phyloP scores from a whole-genome alignment of 768 basidiomycete species.

The Tricholoma furcatifolium region DNA sequence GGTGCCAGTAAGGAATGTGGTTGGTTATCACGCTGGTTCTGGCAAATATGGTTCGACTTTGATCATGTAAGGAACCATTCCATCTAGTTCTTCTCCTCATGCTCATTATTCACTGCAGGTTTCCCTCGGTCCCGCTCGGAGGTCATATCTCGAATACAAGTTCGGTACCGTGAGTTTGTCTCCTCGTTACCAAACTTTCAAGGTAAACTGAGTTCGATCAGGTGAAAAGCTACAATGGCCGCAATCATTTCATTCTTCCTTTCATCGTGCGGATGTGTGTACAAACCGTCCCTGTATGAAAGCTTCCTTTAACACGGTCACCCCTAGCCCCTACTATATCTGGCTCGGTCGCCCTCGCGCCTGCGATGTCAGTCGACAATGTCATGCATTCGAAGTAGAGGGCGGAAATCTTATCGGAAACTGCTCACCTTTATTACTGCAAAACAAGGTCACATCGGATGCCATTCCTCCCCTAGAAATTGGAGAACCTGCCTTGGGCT shows the following conservation, averaged over 20 bases:
- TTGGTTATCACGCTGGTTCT: conserved; percentile 75
- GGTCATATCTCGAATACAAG: conserved; percentile 75
- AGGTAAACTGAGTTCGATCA: conserved; percentile 15
- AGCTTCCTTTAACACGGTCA: neutral
- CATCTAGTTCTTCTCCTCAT: neutral
- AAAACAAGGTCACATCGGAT: conserved; percentile 34
- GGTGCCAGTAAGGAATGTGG: conserved; percentile 57
- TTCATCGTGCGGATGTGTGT: conserved; percentile 60
- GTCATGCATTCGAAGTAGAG: conserved; percentile 62
- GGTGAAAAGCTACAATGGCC: conserved; percentile 69
- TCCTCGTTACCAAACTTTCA: neutral
- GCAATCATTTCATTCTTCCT: conserved; percentile 69
- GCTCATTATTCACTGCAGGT: conserved; percentile 24
- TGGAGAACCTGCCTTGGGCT: conserved; percentile 33
- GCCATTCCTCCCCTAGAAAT: conserved; percentile 40
- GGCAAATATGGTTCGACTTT: conserved; percentile 71
- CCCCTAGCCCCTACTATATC: conserved; percentile 63
- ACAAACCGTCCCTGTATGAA: neutral
- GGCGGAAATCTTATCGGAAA: conserved; percentile 59
- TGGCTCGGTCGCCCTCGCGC: conserved; percentile 70
- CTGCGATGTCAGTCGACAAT: conserved; percentile 54
- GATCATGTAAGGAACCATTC: conserved; percentile 38
- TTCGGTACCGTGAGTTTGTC: conserved; percentile 60
- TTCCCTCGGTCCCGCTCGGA: conserved; percentile 52
- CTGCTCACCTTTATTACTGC: conserved; percentile 38